Base-by-base conservation (phyloP, 225 moss, liverwort and hornwort species). In the Sphagnum tenellum region DNA sequence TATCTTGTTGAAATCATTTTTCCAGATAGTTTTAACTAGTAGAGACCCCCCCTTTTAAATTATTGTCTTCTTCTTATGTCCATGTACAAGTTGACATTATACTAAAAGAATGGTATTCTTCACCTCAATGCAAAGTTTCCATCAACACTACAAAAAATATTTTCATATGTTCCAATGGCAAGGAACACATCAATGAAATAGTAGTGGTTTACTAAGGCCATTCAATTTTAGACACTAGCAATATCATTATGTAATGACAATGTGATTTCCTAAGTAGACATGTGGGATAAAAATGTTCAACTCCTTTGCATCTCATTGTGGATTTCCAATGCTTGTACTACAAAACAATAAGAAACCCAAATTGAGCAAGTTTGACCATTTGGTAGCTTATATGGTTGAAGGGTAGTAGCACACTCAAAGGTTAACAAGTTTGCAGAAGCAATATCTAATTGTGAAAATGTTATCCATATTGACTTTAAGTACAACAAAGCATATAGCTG, bases 401-500 rank as follows among this genome's bases (percentile, higher is more conserved):
- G 86, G 73, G 86, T 82, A 70, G 86, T 82, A 71, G 86, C 86
- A 45, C 80, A 82, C 48, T 82, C 86, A 56, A 74, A 82, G 47
- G 66, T 80, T 66, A 77, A 71, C 48, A 79, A 79, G 57, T 86
- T 63, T 60, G 73, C 66, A 2, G 86, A 86, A 67, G 86, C 86
- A 29, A 80, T 82, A 71, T 82, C 77, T 50, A 82, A 86, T 55
- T 86, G 86, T 46, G 75, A 82, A 61, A 79, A 77, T 14, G 86
- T 82, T 4, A 86, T 86, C 56, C 77, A 80, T 60, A 68, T 77
- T 49, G 79, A 82, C 69, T 79, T 82, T 62, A 61, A 57, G 13
- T 86, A 86, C 49, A 74, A 77, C 62, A 86, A 86, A 66, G 86
- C 86, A 4, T 86, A 82, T 65, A 86, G 86, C 69, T 74, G 86